These are phyloP conservation scores for Mariannaea sp. DNA, from an alignment of 2,329 filamentous ascomycete species.

Conservation along the genomic window DNA sequence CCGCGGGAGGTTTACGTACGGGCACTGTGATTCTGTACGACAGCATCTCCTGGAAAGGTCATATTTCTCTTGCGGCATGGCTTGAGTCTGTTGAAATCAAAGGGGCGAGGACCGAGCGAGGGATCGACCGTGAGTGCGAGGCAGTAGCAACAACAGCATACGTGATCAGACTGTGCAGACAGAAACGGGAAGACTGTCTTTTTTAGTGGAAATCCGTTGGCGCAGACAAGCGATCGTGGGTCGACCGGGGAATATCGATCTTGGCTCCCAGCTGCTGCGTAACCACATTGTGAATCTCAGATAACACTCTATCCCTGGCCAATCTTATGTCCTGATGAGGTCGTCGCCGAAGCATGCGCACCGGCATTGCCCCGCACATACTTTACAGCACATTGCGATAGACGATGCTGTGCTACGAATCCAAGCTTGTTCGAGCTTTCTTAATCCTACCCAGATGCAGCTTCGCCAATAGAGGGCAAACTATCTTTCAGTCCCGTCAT, in stretches of 20 bases:
- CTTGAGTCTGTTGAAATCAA: background rate
- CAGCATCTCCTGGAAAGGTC: background rate
- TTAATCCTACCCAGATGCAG: slow-evolving; percentile 22
- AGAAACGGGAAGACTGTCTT: slow-evolving; percentile 23
- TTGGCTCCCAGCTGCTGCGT: slow-evolving; percentile 29
- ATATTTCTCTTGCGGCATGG: slow-evolving; percentile 2
- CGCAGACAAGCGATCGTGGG: slow-evolving; percentile 19
- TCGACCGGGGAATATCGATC: slow-evolving; percentile 27
- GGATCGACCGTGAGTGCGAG: slow-evolving; percentile 3
- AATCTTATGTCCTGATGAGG: slow-evolving; percentile 21
- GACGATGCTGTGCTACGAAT: slow-evolving; percentile 29
- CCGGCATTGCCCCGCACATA: slow-evolving; percentile 22
- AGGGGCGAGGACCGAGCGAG: slow-evolving; percentile 1
- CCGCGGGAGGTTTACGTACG: background rate
- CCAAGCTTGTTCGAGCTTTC: slow-evolving; percentile 24
- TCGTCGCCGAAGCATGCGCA: slow-evolving; percentile 24
- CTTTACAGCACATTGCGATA: slow-evolving; percentile 13
- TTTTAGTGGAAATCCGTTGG: slow-evolving; percentile 18
- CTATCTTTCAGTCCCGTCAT: slow-evolving; percentile 16
- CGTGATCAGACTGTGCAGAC: background rate
- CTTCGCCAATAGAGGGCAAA: slow-evolving; percentile 32
- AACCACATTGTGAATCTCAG: slow-evolving; percentile 27
- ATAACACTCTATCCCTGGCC: slow-evolving; percentile 30
- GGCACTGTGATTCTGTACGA: slow-evolving; percentile 12
- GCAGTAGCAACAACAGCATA: background rate